A percentile compares a stretch with the other conserved stretches of the same genome.
phyloP scores from a whole-genome alignment of 768 basidiomycete genomes.

The Pleurotus eryngii region DNA sequence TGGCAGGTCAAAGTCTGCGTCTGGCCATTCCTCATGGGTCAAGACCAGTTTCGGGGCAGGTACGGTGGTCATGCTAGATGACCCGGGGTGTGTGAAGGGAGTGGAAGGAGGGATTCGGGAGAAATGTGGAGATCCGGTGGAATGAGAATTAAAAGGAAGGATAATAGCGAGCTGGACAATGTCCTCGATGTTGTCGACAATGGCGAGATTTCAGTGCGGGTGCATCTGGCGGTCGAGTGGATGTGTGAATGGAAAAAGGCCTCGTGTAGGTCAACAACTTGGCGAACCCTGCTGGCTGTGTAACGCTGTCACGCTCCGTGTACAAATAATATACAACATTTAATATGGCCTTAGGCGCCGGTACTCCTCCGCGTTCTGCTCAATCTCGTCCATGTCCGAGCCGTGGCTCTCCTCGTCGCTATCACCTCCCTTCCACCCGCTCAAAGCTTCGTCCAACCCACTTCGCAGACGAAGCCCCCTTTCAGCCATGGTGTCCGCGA shows the following conservation, averaged over 20 bases:
- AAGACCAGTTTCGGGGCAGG: constrained; percentile 53
- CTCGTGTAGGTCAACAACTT: constrained; percentile 27
- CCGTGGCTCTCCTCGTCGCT: constrained; percentile 17
- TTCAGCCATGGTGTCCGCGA: constrained; percentile 77
- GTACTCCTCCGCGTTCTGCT: constrained; percentile 54
- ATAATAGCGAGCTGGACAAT: constrained; percentile 7
- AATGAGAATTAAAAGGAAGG: background rate
- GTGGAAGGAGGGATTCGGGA: constrained; percentile 16
- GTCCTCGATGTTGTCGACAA: background rate
- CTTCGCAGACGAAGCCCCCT: constrained; percentile 61
- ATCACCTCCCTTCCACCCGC: constrained; percentile 34
- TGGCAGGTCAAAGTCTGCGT: constrained; percentile 83
- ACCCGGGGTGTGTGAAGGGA: constrained; percentile 18
- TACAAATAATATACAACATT: constrained; percentile 23
- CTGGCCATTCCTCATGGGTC: constrained; percentile 77
- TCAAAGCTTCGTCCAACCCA: constrained; percentile 57
- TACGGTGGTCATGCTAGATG: constrained; percentile 49
- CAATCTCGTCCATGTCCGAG: constrained; percentile 49
- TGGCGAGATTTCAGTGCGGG: constrained; percentile 5
- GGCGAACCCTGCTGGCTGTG: background rate
- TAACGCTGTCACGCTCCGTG: constrained; percentile 10
- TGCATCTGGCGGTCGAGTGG: background rate
- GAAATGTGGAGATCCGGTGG: constrained; percentile 11
- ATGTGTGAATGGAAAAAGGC: constrained; percentile 11
- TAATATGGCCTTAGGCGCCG: constrained; percentile 65